Evolutionary conservation across 306 rosid genomes (phyloP).

Genomic region (Vicia faba): DNA sequence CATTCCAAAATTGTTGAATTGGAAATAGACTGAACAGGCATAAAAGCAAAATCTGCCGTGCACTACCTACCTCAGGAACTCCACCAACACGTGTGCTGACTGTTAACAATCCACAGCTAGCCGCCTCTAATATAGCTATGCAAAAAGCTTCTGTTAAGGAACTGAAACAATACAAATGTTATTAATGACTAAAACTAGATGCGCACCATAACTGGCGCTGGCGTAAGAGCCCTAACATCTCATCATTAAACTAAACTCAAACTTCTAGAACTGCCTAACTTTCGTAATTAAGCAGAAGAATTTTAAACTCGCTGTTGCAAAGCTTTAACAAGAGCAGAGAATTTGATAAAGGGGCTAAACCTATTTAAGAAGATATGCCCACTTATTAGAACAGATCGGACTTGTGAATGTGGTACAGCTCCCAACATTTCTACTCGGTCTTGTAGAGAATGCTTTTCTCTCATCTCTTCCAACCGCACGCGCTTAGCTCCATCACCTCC

Average conservation of each 20-base stretch:
- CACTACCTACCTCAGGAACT: conserved; percentile 78
- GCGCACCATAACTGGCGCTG: neutral
- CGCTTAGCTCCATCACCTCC: conserved; percentile 97
- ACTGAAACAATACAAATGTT: conserved; percentile 48
- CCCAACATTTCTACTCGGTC: conserved; percentile 97
- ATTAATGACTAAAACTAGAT: conserved; percentile 14
- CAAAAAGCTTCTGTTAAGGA: conserved; percentile 97
- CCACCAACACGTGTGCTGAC: conserved; percentile 97
- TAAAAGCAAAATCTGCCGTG: conserved; percentile 10
- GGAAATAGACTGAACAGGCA: conserved; percentile 25
- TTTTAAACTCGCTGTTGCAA: neutral
- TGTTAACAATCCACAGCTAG: conserved; percentile 94
- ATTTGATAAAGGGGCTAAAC: conserved; percentile 37
- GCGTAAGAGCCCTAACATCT: conserved; percentile 16
- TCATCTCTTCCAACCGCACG: conserved; percentile 94
- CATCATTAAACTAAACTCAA: conserved; percentile 6
- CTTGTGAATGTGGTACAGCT: conserved; percentile 83
- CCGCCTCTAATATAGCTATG: conserved; percentile 96
- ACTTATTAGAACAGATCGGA: conserved; percentile 68
- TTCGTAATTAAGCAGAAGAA: conserved; percentile 19
- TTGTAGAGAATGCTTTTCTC: conserved; percentile 90
- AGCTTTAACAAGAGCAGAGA: neutral
- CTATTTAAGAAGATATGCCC: conserved; percentile 96
- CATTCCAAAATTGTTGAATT: neutral
- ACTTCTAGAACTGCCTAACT: conserved; percentile 13